Evolutionary conservation across 352 stramenopile species (phyloP).

Genomic region (Pythium insidiosum): DNA sequence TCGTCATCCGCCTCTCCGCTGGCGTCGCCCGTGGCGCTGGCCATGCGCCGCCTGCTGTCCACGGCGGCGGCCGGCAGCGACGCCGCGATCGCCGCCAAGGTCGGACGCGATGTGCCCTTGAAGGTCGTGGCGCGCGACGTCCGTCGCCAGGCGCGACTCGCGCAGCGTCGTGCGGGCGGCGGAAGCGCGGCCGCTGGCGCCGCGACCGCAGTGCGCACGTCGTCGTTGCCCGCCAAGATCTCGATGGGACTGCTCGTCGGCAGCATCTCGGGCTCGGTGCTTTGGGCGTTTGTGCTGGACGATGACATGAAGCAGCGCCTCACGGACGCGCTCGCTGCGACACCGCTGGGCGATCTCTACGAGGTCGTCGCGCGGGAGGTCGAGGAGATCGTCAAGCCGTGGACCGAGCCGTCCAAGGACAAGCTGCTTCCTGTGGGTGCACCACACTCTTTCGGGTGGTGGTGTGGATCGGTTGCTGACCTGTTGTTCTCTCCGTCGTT

Average conservation of each 20-base stretch:
- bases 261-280: constrained; percentile 48
- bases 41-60: not conserved
- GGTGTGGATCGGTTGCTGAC: too few species aligned
- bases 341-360: constrained; percentile 63
- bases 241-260: constrained; percentile 55
- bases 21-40: constrained; percentile 2
- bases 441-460: not conserved
- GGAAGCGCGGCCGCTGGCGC: constrained; percentile 15
- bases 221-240: constrained; percentile 65
- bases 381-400: constrained; percentile 61
- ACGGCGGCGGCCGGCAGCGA: not conserved
- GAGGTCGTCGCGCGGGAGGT: constrained; percentile 45
- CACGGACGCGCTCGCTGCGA: constrained; percentile 34
- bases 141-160: constrained; percentile 44
- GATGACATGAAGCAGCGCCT: constrained; percentile 40
- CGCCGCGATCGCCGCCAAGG: constrained; percentile 11
- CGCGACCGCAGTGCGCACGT: constrained; percentile 51
- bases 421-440: constrained; percentile 76
- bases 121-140: constrained; percentile 48
- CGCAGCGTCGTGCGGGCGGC: constrained; percentile 28
- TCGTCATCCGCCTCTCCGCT: constrained; percentile 19
- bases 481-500: not conserved
- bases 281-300: constrained; percentile 74
- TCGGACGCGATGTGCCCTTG: constrained; percentile 51
- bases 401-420: constrained; percentile 70